Percentiles rank a stretch among this genome's conserved stretches.
Evolutionary conservation across 495 filamentous ascomycete species (phyloP).

Genomic region (Podospora sp.): DNA sequence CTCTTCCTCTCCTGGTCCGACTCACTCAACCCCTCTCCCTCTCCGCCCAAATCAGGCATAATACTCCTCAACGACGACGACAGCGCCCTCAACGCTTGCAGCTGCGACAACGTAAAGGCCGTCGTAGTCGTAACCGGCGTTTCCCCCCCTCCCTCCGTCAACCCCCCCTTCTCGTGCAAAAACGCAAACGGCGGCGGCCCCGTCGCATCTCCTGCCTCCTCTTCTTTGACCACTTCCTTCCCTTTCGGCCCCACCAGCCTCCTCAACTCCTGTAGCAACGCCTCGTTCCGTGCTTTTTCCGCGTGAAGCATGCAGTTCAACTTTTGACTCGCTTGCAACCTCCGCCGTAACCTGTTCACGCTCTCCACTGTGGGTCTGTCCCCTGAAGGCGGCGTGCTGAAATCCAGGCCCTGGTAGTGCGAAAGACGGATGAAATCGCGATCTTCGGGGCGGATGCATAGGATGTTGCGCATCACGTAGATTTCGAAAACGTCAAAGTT

Average conservation of each 20-base stretch:
- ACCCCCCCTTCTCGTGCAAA: slow-evolving; percentile 46
- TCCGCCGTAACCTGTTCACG: slow-evolving; percentile 71
- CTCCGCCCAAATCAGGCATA: slow-evolving; percentile 52
- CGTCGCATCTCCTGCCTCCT: not conserved
- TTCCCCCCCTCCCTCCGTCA: slow-evolving; percentile 44
- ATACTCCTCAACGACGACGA: slow-evolving; percentile 64
- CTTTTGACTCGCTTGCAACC: slow-evolving; percentile 77
- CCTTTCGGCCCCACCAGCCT: slow-evolving; percentile 47
- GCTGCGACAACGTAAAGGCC: slow-evolving; percentile 77
- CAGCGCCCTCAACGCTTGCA: slow-evolving; percentile 72
- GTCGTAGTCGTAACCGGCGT: slow-evolving; percentile 71
- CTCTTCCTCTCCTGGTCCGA: slow-evolving; percentile 34
- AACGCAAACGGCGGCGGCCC: slow-evolving; percentile 52
- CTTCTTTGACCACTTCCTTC: slow-evolving; percentile 17
- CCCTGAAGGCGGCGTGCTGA: slow-evolving; percentile 4
- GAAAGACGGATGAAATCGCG: slow-evolving; percentile 75
- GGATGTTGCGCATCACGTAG: slow-evolving; percentile 84
- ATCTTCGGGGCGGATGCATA: slow-evolving; percentile 71
- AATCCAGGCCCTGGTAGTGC: slow-evolving; percentile 72
- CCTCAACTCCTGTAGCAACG: slow-evolving; percentile 66
- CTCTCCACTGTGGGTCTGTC: slow-evolving; percentile 62
- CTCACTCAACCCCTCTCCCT: slow-evolving; percentile 36
- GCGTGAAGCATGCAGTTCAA: slow-evolving; percentile 73
- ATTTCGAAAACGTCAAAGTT: slow-evolving; percentile 97
- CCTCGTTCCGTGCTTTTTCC: slow-evolving; percentile 76